Base-by-base conservation (phyloP, 2,329 filamentous ascomycete genomes). In the Talaromyces pinophilus region DNA sequence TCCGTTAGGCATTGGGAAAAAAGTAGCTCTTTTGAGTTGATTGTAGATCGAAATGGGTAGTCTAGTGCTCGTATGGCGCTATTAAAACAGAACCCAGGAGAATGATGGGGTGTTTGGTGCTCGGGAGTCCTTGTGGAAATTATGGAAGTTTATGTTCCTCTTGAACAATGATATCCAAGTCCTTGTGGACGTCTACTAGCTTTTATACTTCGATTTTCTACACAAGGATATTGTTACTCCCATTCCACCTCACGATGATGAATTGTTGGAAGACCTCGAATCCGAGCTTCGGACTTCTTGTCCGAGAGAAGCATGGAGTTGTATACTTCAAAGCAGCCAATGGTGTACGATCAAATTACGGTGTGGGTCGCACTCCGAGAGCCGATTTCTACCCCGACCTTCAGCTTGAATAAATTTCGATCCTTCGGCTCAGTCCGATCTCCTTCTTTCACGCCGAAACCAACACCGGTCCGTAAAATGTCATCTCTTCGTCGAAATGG, bases 401-500 rank as follows among this genome's bases (percentile, higher is more conserved):
- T 4, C 17, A 28, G 15, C 48, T 42, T 55, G 17, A 2, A n/a
- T 40, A 25, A 38, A 15, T 50, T 28, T 22, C 6, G 13, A 44
- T 19, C 4, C 42, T 15, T 35, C 44, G 22, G 7, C 17, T 42
- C 33, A 62, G 44, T 52, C 61, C 48, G 61, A 63, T 17, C 22
- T 38, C 22, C 61, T 52, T 33, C 11, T 48, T 30, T 42, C 35
- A 52, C 28, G 6, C 28, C 44, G 46, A 33, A 52, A 40, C 42
- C 7, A 57, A 40, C 33, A n/a, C 33, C 54, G 33, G 11, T 15
- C 11, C 11, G n/a, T n/a, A 57, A 8, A 13, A 63, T 67, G 65
- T 67, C 61, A 5, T 44, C 54, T 4, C 60, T 52, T 15, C 76
- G 77, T 50, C 74, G 73, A 44, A 78, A 78, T 70, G 76, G 77